These are phyloP conservation scores for Ceratobasidium papillatum DNA, from an alignment of 1,284 basidiomycete genomes.

Conservation along the genomic window DNA sequence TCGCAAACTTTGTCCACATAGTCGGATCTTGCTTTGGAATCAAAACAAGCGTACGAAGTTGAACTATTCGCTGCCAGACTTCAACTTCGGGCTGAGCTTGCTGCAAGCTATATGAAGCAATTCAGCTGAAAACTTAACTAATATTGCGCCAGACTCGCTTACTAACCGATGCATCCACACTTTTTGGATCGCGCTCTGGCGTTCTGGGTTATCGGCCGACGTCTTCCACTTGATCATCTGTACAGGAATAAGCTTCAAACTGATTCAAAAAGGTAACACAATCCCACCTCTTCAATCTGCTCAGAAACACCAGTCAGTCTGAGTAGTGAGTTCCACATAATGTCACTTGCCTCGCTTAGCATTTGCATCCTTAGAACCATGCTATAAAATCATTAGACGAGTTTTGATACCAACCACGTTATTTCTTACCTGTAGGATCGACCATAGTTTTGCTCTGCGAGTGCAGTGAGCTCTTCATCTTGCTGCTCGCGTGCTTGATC, in stretches of 20 bases:
- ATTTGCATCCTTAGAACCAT: conserved; percentile 67
- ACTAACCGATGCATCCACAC: conserved; percentile 35
- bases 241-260: not conserved
- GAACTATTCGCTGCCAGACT: conserved; percentile 97
- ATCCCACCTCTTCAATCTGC: conserved; percentile 25
- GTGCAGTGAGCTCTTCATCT: conserved; percentile 64
- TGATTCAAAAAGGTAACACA: too few species aligned
- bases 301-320: not conserved
- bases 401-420: not conserved
- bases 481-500: conserved; percentile 64
- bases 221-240: conserved; percentile 37
- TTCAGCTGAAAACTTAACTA: not conserved
- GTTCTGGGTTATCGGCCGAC: conserved; percentile 19
- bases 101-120: conserved; percentile 69
- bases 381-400: conserved; percentile 26
- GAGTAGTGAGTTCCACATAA: not conserved
- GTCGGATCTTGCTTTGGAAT: conserved; percentile 94
- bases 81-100: conserved; percentile 99
- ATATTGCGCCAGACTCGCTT: not conserved
- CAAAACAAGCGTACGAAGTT: conserved; percentile 93
- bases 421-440: conserved; percentile 61
- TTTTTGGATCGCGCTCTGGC: conserved; percentile 28
- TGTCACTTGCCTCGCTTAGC: conserved; percentile 50
- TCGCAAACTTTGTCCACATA: conserved; percentile 97
- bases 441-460: conserved; percentile 67